These are phyloP conservation scores for Crucibulum laeve DNA, from an alignment of 768 basidiomycete species.

Conservation along the genomic window DNA sequence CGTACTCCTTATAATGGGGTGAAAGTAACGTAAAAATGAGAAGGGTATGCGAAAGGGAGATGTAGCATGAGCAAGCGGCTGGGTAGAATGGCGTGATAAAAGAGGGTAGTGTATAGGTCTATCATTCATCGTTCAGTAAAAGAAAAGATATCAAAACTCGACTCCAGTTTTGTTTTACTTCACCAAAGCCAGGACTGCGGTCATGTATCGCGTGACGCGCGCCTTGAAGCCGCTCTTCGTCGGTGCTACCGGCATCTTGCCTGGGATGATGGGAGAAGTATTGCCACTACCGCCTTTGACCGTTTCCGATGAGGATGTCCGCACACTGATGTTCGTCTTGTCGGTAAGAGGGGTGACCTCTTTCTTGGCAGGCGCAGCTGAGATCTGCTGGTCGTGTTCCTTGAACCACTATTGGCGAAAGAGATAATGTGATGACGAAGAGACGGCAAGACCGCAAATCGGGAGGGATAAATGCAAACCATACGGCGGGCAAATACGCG, in stretches of 20 bases:
- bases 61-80: neutral
- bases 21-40: too few relatives aligned
- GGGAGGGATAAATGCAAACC: too few relatives aligned
- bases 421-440: too few relatives aligned
- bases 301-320: constrained; percentile 17
- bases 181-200: constrained; percentile 17
- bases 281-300: constrained; percentile 12
- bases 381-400: constrained; percentile 20
- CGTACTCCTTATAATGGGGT: neutral
- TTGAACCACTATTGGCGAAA: constrained; percentile 31
- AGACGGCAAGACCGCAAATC: too few relatives aligned
- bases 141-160: neutral
- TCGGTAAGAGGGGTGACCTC: constrained; percentile 7
- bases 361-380: neutral
- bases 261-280: too few relatives aligned
- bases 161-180: constrained; percentile 11
- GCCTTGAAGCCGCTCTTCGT: constrained; percentile 14
- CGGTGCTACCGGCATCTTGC: constrained; percentile 5
- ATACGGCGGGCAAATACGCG: too few relatives aligned
- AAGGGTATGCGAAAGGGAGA: too few relatives aligned
- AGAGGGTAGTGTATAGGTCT: neutral
- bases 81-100: neutral
- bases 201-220: constrained; percentile 18
- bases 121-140: neutral
- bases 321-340: constrained; percentile 18